Evolutionary conservation across 2,329 filamentous ascomycete genomes (phyloP).

Genomic region (Catunica adiposa): DNA sequence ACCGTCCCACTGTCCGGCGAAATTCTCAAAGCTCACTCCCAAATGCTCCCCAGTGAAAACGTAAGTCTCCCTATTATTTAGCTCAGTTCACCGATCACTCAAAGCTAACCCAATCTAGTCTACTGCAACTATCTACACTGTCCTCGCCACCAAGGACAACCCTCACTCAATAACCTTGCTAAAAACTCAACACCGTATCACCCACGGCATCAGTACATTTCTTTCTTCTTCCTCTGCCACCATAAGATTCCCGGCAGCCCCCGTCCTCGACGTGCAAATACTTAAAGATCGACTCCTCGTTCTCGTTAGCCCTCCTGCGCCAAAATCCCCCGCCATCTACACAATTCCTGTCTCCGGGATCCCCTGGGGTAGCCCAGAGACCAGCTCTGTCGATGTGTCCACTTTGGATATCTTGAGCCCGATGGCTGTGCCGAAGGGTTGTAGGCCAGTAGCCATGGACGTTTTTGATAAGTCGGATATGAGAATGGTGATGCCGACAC

Average conservation of each 20-base stretch:
- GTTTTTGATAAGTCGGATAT: constrained; percentile 28
- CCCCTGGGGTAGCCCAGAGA: constrained; percentile 2
- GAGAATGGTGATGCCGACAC: constrained; percentile 31
- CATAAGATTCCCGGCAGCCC: background rate
- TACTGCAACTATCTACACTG: constrained; percentile 1
- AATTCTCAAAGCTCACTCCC: constrained; percentile 38
- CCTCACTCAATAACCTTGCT: constrained; percentile 37
- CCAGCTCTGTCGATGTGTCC: background rate
- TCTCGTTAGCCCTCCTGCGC: constrained; percentile 28
- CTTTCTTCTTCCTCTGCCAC: constrained; percentile 17
- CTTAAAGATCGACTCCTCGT: constrained; percentile 47
- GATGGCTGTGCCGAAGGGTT: constrained; percentile 18
- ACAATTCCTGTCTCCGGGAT: constrained; percentile 9
- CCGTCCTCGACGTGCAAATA: constrained; percentile 48
- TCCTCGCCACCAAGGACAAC: background rate
- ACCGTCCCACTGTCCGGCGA: constrained; percentile 28
- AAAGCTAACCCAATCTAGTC: too few relatives aligned
- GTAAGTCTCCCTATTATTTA: constrained; percentile 4
- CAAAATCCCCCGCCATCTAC: constrained; percentile 15
- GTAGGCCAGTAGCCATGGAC: constrained; percentile 34
- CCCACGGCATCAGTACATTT: constrained; percentile 42
- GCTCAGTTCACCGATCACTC: too few relatives aligned
- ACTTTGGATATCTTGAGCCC: background rate
- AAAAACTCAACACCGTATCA: constrained; percentile 32
- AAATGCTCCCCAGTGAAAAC: constrained; percentile 29